phyloP scores from a whole-genome alignment of 177 flowering plant species.

The Vitis hybrid region DNA sequence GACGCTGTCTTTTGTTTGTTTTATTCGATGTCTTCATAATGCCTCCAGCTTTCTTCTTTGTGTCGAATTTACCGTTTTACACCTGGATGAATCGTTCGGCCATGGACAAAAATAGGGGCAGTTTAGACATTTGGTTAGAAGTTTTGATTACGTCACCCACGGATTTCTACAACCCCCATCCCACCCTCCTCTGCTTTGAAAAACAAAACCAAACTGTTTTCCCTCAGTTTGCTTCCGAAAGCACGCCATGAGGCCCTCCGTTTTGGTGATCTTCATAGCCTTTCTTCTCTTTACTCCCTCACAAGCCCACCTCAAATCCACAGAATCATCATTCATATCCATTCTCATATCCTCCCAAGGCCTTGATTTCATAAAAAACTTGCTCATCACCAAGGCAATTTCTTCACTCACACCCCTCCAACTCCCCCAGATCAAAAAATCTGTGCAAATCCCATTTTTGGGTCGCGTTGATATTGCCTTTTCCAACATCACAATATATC shows the following conservation, averaged over 20 bases:
- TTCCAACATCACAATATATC: slow-evolving; percentile 47
- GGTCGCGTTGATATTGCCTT: slow-evolving; percentile 47
- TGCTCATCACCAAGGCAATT: slow-evolving; percentile 49
- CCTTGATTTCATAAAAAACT: slow-evolving; percentile 57
- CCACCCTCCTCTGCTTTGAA: neutral
- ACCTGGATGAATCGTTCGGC: too few relatives aligned
- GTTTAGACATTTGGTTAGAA: neutral
- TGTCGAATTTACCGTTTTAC: too few relatives aligned
- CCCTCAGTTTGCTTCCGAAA: slow-evolving; percentile 1
- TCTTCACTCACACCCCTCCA: slow-evolving; percentile 53
- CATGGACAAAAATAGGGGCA: too few relatives aligned
- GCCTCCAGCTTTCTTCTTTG: too few relatives aligned
- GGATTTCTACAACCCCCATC: neutral
- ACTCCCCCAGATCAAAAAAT: slow-evolving; percentile 45
- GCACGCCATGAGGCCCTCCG: slow-evolving; percentile 6
- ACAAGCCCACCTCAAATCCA: slow-evolving; percentile 13
- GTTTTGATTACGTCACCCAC: neutral
- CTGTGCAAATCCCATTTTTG: slow-evolving; percentile 47
- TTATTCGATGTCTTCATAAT: too few relatives aligned
- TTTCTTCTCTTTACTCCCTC: slow-evolving; percentile 10
- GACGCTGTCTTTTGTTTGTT: too few relatives aligned
- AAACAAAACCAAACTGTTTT: neutral
- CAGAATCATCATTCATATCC: slow-evolving; percentile 44
- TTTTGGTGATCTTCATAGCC: slow-evolving; percentile 5
- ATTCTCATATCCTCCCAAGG: slow-evolving; percentile 54